phyloP scores from a whole-genome alignment of 495 filamentous ascomycete genomes.

The Evernia prunastri region DNA sequence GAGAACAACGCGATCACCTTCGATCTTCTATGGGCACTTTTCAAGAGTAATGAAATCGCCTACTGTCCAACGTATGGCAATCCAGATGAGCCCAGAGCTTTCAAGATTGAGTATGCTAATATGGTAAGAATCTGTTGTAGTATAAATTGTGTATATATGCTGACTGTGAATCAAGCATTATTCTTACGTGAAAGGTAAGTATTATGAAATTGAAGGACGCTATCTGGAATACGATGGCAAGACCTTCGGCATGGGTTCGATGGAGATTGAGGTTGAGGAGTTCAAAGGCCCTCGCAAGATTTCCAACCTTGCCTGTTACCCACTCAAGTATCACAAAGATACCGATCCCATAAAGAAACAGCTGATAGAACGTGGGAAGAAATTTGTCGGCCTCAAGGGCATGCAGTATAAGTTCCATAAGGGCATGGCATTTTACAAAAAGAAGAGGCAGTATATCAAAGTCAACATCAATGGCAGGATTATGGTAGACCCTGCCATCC shows the following conservation, averaged over 20 bases:
- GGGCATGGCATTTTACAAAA: slow-evolving; percentile 74
- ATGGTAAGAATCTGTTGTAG: slow-evolving; percentile 30
- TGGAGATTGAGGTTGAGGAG: slow-evolving; percentile 61
- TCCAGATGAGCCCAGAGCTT: slow-evolving; percentile 76
- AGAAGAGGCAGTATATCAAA: slow-evolving; percentile 69
- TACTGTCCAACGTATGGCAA: slow-evolving; percentile 76
- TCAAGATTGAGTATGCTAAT: slow-evolving; percentile 77
- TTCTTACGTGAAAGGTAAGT: slow-evolving; percentile 67
- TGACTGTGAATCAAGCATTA: slow-evolving; percentile 40
- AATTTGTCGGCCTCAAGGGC: slow-evolving; percentile 70
- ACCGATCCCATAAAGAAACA: slow-evolving; percentile 55
- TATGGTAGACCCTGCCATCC: slow-evolving; percentile 85
- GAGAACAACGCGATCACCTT: slow-evolving; percentile 84
- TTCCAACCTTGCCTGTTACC: slow-evolving; percentile 71
- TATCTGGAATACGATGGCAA: slow-evolving; percentile 85
- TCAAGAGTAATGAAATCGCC: slow-evolving; percentile 82
- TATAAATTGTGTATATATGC: background rate
- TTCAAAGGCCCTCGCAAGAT: too few relatives aligned
- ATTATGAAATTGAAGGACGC: slow-evolving; percentile 76
- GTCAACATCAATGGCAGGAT: slow-evolving; percentile 86
- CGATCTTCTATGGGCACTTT: slow-evolving; percentile 83
- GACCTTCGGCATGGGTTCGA: slow-evolving; percentile 61
- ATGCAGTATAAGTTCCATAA: slow-evolving; percentile 84
- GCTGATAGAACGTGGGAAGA: slow-evolving; percentile 78
- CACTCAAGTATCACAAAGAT: slow-evolving; percentile 76